phyloP scores from a whole-genome alignment of 495 filamentous ascomycete genomes.

The Glarea lozoyensis region DNA sequence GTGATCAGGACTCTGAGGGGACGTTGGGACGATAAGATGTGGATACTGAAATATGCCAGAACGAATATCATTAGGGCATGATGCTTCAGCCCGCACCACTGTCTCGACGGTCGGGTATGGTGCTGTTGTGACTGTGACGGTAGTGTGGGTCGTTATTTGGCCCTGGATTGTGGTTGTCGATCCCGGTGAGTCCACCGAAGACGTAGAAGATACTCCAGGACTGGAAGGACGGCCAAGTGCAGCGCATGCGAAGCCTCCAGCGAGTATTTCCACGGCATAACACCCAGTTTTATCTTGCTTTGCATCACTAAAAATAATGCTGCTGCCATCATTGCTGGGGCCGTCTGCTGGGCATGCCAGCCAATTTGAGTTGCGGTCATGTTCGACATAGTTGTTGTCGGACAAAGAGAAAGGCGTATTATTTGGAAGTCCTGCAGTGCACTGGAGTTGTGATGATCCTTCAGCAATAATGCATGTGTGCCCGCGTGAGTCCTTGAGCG shows the following conservation, averaged over 20 bases:
- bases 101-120: not conserved
- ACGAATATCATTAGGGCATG: constrained; percentile 14
- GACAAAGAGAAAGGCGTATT: constrained; percentile 9
- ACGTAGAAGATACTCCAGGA: not conserved
- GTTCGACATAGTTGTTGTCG: constrained; percentile 7
- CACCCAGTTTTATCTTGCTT: constrained; percentile 12
- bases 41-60: constrained; percentile 48
- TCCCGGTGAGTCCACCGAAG: not conserved
- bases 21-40: constrained; percentile 57
- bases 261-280: constrained; percentile 7
- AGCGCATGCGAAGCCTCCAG: constrained; percentile 14
- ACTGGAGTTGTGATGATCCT: constrained; percentile 11
- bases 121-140: not conserved
- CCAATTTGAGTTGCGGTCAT: constrained; percentile 12
- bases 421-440: constrained; percentile 1
- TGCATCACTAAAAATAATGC: constrained; percentile 11
- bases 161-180: not conserved
- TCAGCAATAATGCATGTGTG: constrained; percentile 16
- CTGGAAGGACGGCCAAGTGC: constrained; percentile 6
- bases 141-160: not conserved
- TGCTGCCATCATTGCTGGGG: constrained; percentile 13
- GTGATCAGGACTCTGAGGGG: constrained; percentile 41
- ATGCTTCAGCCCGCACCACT: too few species aligned
- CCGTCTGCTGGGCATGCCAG: constrained; percentile 14
- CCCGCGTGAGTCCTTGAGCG: constrained; percentile 7